Evolutionary conservation across 116 monocot species (phyloP).

Genomic region (Iris pallida): DNA sequence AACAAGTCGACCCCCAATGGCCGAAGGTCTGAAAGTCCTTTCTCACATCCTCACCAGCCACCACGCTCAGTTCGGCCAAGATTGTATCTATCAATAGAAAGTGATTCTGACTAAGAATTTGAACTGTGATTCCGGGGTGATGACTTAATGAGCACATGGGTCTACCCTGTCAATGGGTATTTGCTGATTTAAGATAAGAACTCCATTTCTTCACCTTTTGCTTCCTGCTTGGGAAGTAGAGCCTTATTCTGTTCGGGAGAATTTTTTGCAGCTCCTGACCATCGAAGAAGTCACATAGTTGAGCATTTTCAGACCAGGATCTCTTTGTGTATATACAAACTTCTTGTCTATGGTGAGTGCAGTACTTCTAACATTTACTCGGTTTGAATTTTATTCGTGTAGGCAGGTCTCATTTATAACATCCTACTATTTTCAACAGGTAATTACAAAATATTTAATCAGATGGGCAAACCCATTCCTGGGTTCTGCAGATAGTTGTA

Average conservation of each 20-base stretch:
- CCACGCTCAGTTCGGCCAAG: slow-evolving; percentile 59
- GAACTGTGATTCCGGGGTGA: not conserved
- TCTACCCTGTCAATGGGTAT: not conserved
- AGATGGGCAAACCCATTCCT: not conserved
- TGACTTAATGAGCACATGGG: not conserved
- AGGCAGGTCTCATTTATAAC: not conserved
- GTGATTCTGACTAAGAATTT: slow-evolving; percentile 39
- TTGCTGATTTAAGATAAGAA: slow-evolving; percentile 1
- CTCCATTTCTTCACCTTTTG: not conserved
- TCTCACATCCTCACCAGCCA: slow-evolving; percentile 63
- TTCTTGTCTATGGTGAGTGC: not conserved
- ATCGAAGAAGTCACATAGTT: not conserved
- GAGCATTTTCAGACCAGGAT: not conserved
- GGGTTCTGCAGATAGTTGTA: not conserved
- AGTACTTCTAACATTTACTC: not conserved
- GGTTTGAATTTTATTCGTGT: not conserved
- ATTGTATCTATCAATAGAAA: slow-evolving; percentile 48
- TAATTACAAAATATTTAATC: not conserved
- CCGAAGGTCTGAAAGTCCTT: slow-evolving; percentile 40
- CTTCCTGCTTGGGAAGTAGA: not conserved
- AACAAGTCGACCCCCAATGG: slow-evolving; percentile 22
- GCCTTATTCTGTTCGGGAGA: not conserved
- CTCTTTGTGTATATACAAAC: not conserved
- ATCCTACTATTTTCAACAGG: not conserved
- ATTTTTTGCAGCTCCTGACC: not conserved